These are phyloP conservation scores for Russula sp. DNA, from an alignment of 768 basidiomycete genomes.

Conservation along the genomic window DNA sequence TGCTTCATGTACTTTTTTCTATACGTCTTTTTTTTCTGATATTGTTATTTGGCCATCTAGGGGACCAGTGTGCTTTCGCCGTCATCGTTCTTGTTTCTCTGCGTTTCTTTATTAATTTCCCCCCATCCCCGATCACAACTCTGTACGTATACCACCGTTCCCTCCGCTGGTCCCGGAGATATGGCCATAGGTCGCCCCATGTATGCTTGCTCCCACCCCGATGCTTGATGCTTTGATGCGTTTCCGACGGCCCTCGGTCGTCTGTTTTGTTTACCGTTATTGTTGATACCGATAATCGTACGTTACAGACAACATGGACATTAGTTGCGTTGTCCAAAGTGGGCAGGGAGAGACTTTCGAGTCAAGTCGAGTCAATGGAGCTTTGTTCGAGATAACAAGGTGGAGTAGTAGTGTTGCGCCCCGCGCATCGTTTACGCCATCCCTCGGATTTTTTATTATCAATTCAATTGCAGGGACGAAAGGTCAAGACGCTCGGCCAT, in stretches of 20 bases:
- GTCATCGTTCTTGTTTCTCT: neutral
- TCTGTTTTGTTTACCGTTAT: conserved; percentile 15
- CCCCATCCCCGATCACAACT: neutral
- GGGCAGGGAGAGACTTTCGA: no score
- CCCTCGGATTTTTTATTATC: neutral
- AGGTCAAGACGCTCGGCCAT: neutral
- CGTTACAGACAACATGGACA: conserved; percentile 19
- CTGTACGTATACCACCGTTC: conserved; percentile 13
- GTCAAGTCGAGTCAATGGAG: neutral
- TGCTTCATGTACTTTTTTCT: conserved; percentile 4
- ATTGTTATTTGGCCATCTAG: conserved; percentile 26
- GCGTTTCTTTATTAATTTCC: neutral
- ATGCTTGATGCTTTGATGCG: neutral
- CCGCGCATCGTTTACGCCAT: neutral
- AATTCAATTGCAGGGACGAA: neutral
- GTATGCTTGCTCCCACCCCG: neutral
- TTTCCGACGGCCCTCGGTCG: neutral
- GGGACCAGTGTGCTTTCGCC: conserved; percentile 24
- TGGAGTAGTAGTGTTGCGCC: neutral
- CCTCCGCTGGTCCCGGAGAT: conserved; percentile 29
- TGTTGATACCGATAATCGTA: conserved; percentile 17
- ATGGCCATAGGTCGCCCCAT: conserved; percentile 22
- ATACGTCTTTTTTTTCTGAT: conserved; percentile 5
- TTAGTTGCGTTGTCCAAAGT: neutral
- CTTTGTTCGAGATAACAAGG: neutral